A percentile compares a stretch with the other conserved stretches of the same genome.
Conservation (phyloP, 495 filamentous ascomycete species). For the Podospora pseudopauciseta region DNA sequence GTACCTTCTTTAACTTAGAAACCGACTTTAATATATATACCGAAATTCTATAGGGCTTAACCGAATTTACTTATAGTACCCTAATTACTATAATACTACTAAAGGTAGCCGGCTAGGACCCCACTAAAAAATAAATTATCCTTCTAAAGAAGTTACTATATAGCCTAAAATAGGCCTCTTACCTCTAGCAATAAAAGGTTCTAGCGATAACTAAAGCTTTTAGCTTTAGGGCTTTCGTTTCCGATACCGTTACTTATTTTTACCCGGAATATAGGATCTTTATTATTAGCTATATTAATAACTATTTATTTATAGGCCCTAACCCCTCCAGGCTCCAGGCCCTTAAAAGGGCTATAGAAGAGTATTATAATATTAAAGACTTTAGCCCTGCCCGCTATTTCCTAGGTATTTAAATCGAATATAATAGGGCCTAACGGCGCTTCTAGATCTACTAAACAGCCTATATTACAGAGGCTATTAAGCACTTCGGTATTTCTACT, state of each 20-base stretch:
- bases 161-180: too few relatives aligned
- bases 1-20: neutral
- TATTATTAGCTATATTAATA: neutral
- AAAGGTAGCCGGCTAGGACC: neutral
- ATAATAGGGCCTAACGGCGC: too few relatives aligned
- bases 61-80: neutral
- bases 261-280: neutral
- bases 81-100: neutral
- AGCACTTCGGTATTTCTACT: too few relatives aligned
- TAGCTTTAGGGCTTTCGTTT: neutral
- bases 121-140: neutral
- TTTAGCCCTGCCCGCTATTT: neutral
- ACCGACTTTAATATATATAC: neutral
- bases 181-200: too few relatives aligned
- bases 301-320: neutral
- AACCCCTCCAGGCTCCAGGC: neutral
- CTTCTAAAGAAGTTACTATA: too few relatives aligned
- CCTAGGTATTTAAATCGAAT: neutral
- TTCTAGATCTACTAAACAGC: too few relatives aligned
- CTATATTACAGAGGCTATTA: too few relatives aligned
- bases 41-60: neutral
- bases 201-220: too few relatives aligned
- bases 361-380: neutral
- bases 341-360: neutral
- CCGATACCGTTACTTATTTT: neutral